Base-by-base conservation (phyloP, 2,329 filamentous ascomycete species). In the Scopulariopsis brevicaulis region DNA sequence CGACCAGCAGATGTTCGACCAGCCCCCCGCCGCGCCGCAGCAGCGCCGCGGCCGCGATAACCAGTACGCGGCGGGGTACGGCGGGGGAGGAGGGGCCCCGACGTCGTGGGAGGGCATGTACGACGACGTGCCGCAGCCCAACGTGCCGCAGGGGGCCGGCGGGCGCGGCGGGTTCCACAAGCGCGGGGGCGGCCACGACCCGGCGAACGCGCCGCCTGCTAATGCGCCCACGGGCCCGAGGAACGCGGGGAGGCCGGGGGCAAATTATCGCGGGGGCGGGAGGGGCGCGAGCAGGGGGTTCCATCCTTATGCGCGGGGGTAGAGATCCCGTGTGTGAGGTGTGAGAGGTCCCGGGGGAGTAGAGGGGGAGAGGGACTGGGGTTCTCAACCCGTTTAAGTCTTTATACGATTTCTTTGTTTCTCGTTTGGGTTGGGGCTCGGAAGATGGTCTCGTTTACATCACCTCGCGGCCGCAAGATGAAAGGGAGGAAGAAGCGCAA, bases 41-140 rank as follows among this genome's bases (percentile, higher is more conserved):
- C 58, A 72, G 70, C 71, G 76, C 68, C 68, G 65, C 64, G 70
- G 65, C 64, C 60, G 66, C 63, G 59, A 65, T 59, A 50, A 50
- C 46, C 63, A 68, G 59, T 59, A 58, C 59, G 65, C 59, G 24
- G 66, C 69, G 40, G 68, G 66, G 52, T 73, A 71, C 59, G 68
- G 66, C 55, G 68, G 70, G 62, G 69, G 76, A 59, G 84, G 76
- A 59, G 84, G 83, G 52, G 84, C 84, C 18, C 87, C 87, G n/a
- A 90, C 89, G 25, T 92, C 87, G 48, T 96, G 92, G 91, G 93
- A 97, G 70, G 93, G 93, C 66, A 96, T 96, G 91, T 97, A 96
- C 70, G 93, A 97, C 69, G 93, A 96, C 69, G 89, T 92, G 1
- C 92, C 91, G 18, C 90, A 93, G 68, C 90, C 90, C 5, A 77